phyloP scores from a whole-genome alignment of 2,329 filamentous ascomycete genomes.

The Leptographium galeiforme region DNA sequence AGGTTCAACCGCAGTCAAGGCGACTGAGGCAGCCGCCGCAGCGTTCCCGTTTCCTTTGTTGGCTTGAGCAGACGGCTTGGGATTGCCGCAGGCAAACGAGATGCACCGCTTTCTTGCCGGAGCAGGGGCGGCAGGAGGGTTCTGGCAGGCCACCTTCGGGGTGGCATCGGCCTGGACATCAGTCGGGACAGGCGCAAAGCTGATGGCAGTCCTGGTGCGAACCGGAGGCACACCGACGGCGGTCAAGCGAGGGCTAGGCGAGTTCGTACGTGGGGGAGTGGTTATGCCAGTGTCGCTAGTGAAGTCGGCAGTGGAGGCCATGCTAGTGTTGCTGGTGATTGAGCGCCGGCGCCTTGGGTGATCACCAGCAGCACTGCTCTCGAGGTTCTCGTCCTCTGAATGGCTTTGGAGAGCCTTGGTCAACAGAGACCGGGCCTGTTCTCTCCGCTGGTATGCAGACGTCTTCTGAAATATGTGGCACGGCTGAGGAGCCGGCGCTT shows the following conservation, averaged over 20 bases:
- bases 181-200: conserved; percentile 1
- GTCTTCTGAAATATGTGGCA: conserved; percentile 32
- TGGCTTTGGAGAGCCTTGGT: conserved; percentile 68
- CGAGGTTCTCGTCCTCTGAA: conserved; percentile 41
- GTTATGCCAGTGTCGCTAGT: conserved; percentile 91
- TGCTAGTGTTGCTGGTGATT: conserved; percentile 66
- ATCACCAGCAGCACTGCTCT: conserved; percentile 20
- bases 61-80: conserved; percentile 33
- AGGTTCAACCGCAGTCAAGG: neutral
- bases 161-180: conserved; percentile 2
- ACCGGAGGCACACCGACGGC: conserved; percentile 30
- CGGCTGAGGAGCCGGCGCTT: conserved; percentile 1
- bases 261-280: conserved; percentile 75
- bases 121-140: conserved; percentile 22
- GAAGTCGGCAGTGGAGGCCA: conserved; percentile 74
- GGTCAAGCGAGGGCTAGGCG: conserved; percentile 74
- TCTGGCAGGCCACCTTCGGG: conserved; percentile 22
- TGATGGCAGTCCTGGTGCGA: neutral
- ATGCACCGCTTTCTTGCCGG: conserved; percentile 78
- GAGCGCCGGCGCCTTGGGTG: conserved; percentile 40
- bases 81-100: conserved; percentile 69
- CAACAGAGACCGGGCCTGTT: conserved; percentile 66
- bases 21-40: conserved; percentile 10
- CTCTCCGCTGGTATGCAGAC: conserved; percentile 31
- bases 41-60: conserved; percentile 17